Evolutionary conservation across 495 filamentous ascomycete genomes (phyloP).

Genomic region (Trichoderma asperelloides): DNA sequence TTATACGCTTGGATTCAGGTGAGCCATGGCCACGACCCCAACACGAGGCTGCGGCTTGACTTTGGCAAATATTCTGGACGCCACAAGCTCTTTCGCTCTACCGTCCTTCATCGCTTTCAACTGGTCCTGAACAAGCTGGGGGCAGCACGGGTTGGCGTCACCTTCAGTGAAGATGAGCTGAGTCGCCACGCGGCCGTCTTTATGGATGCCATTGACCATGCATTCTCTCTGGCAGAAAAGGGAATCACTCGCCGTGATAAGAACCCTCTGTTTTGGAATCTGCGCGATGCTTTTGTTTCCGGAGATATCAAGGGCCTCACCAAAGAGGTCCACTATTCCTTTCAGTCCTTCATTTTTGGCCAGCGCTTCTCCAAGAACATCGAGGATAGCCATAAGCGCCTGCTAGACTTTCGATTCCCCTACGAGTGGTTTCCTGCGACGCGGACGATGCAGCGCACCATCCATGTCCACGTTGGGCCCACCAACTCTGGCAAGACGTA

Average conservation of each 20-base stretch:
- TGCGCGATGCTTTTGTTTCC: slow-evolving; percentile 50
- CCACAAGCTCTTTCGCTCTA: neutral
- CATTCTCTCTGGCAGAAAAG: slow-evolving; percentile 26
- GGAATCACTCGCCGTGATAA: slow-evolving; percentile 22
- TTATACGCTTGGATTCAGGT: neutral
- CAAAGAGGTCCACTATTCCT: slow-evolving; percentile 52
- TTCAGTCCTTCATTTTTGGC: slow-evolving; percentile 42
- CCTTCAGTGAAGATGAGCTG: slow-evolving; percentile 2
- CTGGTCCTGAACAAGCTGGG: neutral
- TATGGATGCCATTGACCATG: slow-evolving; percentile 22
- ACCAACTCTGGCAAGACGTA: slow-evolving; percentile 99
- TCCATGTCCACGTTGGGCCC: slow-evolving; percentile 92
- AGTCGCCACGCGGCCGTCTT: slow-evolving; percentile 29
- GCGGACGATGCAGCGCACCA: slow-evolving; percentile 64
- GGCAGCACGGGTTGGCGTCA: neutral
- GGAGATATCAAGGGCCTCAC: slow-evolving; percentile 38
- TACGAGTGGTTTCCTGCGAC: slow-evolving; percentile 86
- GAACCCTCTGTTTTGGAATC: slow-evolving; percentile 43
- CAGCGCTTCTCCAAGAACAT: slow-evolving; percentile 24
- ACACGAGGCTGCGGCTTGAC: neutral
- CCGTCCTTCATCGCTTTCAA: neutral
- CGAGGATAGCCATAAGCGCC: slow-evolving; percentile 23
- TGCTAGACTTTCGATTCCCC: slow-evolving; percentile 76
- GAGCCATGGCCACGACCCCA: slow-evolving; percentile 6
- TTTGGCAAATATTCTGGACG: neutral